Evolutionary conservation across 371 early-diverging fungal genomes (phyloP).

Genomic region (Phascolomyces articulosus): DNA sequence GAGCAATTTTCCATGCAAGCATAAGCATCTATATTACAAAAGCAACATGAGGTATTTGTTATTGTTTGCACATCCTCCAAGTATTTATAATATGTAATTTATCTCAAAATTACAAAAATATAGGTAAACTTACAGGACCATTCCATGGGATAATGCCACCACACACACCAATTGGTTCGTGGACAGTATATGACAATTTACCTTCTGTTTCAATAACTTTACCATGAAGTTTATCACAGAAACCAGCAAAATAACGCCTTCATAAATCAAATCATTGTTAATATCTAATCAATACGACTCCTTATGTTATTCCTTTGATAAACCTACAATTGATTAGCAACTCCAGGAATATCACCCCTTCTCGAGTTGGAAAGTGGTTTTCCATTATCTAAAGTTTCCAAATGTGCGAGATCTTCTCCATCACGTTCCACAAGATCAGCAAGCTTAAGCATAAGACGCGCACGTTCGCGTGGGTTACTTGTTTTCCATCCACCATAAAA

Average conservation of each 20-base stretch:
- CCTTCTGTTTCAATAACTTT: constrained; percentile 51
- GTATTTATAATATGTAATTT: too few relatives aligned
- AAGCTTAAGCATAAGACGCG: constrained; percentile 47
- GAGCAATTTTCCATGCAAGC: constrained; percentile 75
- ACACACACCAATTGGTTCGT: constrained; percentile 82
- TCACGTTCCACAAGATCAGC: constrained; percentile 47
- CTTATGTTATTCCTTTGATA: not conserved
- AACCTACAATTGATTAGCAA: constrained; percentile 24
- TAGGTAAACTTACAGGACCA: constrained; percentile 45
- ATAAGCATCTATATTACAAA: constrained; percentile 35
- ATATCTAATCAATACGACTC: not conserved
- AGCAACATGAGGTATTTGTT: not conserved
- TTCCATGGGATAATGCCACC: constrained; percentile 86
- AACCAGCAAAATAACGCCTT: constrained; percentile 82
- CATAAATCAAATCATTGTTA: not conserved
- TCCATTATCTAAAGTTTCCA: constrained; percentile 50
- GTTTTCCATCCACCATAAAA: constrained; percentile 46
- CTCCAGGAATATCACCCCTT: constrained; percentile 54
- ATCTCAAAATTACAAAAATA: not conserved
- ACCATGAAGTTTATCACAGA: constrained; percentile 75
- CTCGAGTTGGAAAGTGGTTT: constrained; percentile 44
- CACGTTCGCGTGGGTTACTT: constrained; percentile 30
- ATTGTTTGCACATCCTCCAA: not conserved
- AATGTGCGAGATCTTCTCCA: constrained; percentile 42
- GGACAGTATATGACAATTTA: constrained; percentile 64